These are phyloP conservation scores for Myxozyma udenii DNA, from an alignment of 805 yeast genomes.

Conservation along the genomic window DNA sequence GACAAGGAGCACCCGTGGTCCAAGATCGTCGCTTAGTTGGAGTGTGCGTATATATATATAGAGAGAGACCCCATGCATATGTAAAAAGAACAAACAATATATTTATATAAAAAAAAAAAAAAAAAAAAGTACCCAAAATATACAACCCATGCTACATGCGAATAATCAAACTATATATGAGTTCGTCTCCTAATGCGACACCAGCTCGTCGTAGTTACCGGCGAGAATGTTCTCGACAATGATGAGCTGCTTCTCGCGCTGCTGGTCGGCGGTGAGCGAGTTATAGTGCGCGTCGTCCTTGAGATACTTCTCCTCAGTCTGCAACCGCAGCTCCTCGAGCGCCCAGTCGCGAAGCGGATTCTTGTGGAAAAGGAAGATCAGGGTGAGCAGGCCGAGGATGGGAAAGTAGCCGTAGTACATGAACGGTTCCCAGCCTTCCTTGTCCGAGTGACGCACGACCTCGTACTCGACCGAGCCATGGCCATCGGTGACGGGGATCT, in stretches of 20 bases:
- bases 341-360: conserved; percentile 66
- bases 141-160: no score
- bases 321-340: conserved; percentile 70
- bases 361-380: conserved; percentile 50
- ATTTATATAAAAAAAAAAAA: no score
- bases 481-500: conserved; percentile 78
- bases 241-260: conserved; percentile 66
- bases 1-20: conserved; percentile 51
- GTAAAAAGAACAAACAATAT: no score
- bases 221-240: conserved; percentile 76
- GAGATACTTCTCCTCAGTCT: conserved; percentile 65
- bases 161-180: no score
- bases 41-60: no score
- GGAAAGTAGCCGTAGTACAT: conserved; percentile 74
- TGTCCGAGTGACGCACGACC: conserved; percentile 66
- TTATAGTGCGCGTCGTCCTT: conserved; percentile 49
- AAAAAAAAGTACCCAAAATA: no score
- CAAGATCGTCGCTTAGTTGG: conserved; percentile 8
- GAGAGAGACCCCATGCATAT: no score
- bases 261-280: conserved; percentile 50
- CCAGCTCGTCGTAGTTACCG: conserved; percentile 71
- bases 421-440: conserved; percentile 82
- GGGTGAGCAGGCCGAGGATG: conserved; percentile 56
- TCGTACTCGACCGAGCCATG: conserved; percentile 77
- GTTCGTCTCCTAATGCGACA: conserved; percentile 26